Conservation (phyloP, 139 green algal species). For the Chlamydomonas incerta region DNA sequence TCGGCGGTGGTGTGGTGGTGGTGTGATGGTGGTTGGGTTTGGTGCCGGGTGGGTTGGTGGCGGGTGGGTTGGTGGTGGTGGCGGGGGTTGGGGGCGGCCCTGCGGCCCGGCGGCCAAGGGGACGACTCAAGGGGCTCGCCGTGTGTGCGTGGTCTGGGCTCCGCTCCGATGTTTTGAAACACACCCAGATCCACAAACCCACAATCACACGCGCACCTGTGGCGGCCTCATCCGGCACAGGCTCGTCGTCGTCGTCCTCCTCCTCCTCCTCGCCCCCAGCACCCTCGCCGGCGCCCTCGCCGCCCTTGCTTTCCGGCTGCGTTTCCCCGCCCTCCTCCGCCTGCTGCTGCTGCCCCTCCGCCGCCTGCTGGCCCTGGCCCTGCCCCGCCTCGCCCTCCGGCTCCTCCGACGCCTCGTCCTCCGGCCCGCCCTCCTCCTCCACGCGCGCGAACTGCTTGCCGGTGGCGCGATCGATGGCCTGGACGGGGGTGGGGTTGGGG, state of each 20-base stretch:
- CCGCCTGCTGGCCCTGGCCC: not conserved
- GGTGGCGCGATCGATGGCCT: conserved; percentile 69
- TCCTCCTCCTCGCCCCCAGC: conserved; percentile 1
- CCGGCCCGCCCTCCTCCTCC: not conserved
- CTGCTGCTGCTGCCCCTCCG: conserved; percentile 2
- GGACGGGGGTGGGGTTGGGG: too few relatives aligned
- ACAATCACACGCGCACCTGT: not conserved
- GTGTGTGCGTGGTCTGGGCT: too few relatives aligned
- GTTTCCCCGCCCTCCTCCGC: not conserved
- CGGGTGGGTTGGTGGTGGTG: too few relatives aligned
- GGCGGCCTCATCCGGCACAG: not conserved
- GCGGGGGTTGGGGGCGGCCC: too few relatives aligned
- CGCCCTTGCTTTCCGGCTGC: not conserved
- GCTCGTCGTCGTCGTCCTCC: conserved; percentile 9
- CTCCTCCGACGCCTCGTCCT: not conserved
- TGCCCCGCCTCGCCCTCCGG: not conserved
- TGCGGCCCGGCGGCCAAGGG: too few relatives aligned
- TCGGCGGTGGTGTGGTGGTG: too few relatives aligned
- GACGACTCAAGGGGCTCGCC: too few relatives aligned
- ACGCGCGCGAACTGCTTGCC: conserved; percentile 56
- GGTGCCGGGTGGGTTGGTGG: too few relatives aligned
- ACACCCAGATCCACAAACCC: too few relatives aligned
- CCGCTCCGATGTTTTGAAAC: too few relatives aligned
- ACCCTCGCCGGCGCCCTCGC: conserved; percentile 8
- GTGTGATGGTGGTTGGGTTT: too few relatives aligned